A percentile compares a stretch with the other conserved stretches of the same genome.
phyloP scores from a whole-genome alignment of 495 filamentous ascomycete genomes.

The Penicillium riverlandense region DNA sequence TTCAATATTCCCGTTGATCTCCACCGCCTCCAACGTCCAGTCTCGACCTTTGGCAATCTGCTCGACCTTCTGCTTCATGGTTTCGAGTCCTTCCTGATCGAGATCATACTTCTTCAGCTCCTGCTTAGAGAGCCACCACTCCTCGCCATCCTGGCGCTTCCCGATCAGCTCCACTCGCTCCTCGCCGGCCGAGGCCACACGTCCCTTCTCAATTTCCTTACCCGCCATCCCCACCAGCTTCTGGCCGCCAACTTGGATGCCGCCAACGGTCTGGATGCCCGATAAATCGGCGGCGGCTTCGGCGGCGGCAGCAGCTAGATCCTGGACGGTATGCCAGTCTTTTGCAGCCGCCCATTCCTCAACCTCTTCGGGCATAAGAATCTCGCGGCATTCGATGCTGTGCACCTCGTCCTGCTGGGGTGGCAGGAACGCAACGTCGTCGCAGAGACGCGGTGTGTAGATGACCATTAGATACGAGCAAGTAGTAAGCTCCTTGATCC shows the following conservation, averaged over 20 bases:
- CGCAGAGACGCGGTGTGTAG: constrained; percentile 86
- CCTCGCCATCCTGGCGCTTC: constrained; percentile 49
- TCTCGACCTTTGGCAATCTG: constrained; percentile 34
- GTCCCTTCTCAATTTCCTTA: constrained; percentile 47
- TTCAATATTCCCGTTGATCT: constrained; percentile 43
- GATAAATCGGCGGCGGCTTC: constrained; percentile 2
- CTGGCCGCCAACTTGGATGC: constrained; percentile 53
- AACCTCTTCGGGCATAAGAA: constrained; percentile 53
- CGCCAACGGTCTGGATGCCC: constrained; percentile 45
- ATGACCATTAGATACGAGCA: constrained; percentile 95
- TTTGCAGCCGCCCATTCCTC: constrained; percentile 50
- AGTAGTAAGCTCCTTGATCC: constrained; percentile 91
- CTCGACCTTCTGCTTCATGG: constrained; percentile 49
- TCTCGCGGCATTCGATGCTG: constrained; percentile 66
- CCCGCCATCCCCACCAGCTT: constrained; percentile 50
- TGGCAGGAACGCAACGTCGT: constrained; percentile 86
- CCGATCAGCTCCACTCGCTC: constrained; percentile 45
- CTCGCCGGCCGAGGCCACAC: constrained; percentile 30
- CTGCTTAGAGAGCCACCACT: constrained; percentile 46
- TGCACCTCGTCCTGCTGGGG: constrained; percentile 75
- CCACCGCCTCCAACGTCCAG: constrained; percentile 42
- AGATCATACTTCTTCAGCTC: constrained; percentile 63
- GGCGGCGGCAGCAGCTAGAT: constrained; percentile 26
- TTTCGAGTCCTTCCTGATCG: constrained; percentile 59
- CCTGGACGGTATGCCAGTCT: constrained; percentile 29